Percentiles rank a stretch among this genome's conserved stretches.
Evolutionary conservation across 768 basidiomycete genomes (phyloP).

Genomic region (Mycena metata): DNA sequence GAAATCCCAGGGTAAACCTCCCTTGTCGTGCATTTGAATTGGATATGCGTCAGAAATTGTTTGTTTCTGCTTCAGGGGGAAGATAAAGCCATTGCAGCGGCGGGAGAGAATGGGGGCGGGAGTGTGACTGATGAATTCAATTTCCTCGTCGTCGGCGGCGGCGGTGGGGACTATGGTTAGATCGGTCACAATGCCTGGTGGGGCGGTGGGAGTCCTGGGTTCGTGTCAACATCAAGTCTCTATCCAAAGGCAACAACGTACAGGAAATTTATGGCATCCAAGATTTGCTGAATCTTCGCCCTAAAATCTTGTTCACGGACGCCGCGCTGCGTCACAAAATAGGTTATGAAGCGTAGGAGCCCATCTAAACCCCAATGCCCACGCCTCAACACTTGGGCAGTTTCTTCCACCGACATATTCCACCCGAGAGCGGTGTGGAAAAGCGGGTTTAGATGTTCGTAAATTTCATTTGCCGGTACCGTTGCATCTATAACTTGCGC

Average conservation of each 20-base stretch:
- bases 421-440: conserved; percentile 10
- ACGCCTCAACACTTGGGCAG: background rate
- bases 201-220: background rate
- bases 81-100: conserved; percentile 8
- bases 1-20: conserved; percentile 10
- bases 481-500: background rate
- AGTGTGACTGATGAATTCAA: background rate
- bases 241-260: background rate
- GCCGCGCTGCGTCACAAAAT: conserved; percentile 13
- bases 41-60: background rate
- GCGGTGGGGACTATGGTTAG: background rate
- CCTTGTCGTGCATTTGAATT: background rate
- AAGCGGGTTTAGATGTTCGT: conserved; percentile 9
- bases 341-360: background rate
- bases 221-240: no score
- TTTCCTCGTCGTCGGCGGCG: background rate
- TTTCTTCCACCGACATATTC: conserved; percentile 5
- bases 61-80: background rate
- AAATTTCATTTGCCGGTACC: background rate
- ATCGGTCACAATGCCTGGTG: background rate
- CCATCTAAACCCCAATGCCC: conserved; percentile 1
- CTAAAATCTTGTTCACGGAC: conserved; percentile 16
- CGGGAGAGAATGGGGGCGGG: background rate
- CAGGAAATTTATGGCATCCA: conserved; percentile 12
- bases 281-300: conserved; percentile 6